Conservation (phyloP, 371 early-diverging fungal species). For the Syncephalastrum contaminatum region DNA sequence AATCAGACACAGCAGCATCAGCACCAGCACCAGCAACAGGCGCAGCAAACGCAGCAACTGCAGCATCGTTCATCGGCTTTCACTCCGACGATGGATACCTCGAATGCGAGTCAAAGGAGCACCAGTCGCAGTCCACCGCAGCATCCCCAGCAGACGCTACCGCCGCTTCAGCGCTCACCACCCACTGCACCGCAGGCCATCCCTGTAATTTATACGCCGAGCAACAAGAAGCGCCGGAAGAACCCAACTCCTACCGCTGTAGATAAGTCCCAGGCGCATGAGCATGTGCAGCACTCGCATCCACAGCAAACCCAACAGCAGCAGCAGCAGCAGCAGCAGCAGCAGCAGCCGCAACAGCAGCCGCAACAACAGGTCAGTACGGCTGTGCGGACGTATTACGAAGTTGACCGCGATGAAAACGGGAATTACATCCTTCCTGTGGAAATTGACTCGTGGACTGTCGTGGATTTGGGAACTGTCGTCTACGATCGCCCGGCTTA, state of each 20-base stretch:
- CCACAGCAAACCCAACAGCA: constrained; percentile 3
- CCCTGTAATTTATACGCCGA: constrained; percentile 30
- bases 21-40: constrained; percentile 9
- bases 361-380: constrained; percentile 28
- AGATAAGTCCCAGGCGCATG: constrained; percentile 1
- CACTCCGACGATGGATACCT: constrained; percentile 4
- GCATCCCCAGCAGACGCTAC: background rate
- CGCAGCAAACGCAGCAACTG: constrained; percentile 6
- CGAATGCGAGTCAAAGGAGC: no score
- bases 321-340: constrained; percentile 9
- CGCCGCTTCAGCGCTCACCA: background rate
- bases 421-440: constrained; percentile 81
- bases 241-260: constrained; percentile 12
- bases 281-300: no score
- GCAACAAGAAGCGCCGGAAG: constrained; percentile 30
- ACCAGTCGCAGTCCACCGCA: background rate
- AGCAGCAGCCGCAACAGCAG: constrained; percentile 3
- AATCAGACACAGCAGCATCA: constrained; percentile 3
- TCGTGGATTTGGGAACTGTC: constrained; percentile 74
- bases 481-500: constrained; percentile 79
- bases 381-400: constrained; percentile 44
- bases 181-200: constrained; percentile 7
- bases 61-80: constrained; percentile 15
- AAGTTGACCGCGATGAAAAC: constrained; percentile 63
- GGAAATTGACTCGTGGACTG: constrained; percentile 79